Conservation (phyloP, 352 stramenopile species). For the Albugo candida region DNA sequence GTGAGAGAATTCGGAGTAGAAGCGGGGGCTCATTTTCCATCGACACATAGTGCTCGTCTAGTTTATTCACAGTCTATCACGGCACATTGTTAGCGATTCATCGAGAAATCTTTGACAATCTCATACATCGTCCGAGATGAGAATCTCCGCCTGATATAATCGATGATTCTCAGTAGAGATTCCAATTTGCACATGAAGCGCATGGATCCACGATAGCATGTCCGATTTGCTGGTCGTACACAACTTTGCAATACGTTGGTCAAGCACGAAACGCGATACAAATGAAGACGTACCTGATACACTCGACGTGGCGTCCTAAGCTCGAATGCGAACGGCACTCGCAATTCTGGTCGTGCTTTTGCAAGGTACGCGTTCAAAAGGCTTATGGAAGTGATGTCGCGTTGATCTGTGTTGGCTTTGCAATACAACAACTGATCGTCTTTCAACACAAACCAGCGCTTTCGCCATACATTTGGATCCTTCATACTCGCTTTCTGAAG, state of each 20-base stretch:
- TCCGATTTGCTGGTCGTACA: constrained; percentile 60
- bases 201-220: constrained; percentile 66
- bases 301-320: constrained; percentile 45
- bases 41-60: constrained; percentile 26
- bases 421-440: constrained; percentile 72
- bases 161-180: constrained; percentile 61
- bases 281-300: constrained; percentile 25
- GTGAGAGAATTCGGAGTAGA: constrained; percentile 38
- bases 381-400: constrained; percentile 64
- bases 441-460: constrained; percentile 70
- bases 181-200: constrained; percentile 59
- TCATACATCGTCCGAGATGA: constrained; percentile 71
- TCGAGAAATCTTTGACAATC: not conserved
- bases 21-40: constrained; percentile 28
- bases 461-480: constrained; percentile 56
- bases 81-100: not conserved
- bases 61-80: constrained; percentile 29
- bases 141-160: constrained; percentile 61
- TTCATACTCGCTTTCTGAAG: constrained; percentile 69
- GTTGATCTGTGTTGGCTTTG: constrained; percentile 65
- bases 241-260: constrained; percentile 15
- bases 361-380: constrained; percentile 51
- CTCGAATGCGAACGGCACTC: constrained; percentile 56
- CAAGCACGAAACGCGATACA: not conserved
- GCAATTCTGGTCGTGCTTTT: constrained; percentile 54